Evolutionary conservation across 805 yeast species (phyloP).

Genomic region (Yamadazyma tumulicola): DNA sequence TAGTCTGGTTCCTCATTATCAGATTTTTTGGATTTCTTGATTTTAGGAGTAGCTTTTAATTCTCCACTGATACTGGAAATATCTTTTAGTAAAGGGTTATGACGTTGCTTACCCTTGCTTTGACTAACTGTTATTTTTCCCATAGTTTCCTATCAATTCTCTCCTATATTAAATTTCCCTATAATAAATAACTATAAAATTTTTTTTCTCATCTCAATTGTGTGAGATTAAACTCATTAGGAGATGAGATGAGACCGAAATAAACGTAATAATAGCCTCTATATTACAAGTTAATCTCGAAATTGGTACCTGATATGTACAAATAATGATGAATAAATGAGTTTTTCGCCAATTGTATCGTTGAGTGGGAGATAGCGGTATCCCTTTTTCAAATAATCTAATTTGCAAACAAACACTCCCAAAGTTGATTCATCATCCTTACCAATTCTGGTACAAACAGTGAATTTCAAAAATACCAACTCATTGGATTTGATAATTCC

Average conservation of each 20-base stretch:
- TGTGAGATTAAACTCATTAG: too few species aligned
- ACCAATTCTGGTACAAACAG: conserved; percentile 38
- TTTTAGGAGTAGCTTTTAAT: conserved; percentile 45
- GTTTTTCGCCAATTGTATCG: conserved; percentile 78
- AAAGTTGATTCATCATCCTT: conserved; percentile 25
- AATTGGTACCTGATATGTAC: conserved; percentile 17
- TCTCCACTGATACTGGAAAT: conserved; percentile 72
- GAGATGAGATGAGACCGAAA: conserved; percentile 6
- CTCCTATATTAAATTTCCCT: too few species aligned
- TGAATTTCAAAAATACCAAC: conserved; percentile 55
- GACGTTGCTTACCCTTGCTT: conserved; percentile 59
- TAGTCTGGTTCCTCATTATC: conserved; percentile 49
- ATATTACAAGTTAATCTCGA: background rate
- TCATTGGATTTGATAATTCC: conserved; percentile 40
- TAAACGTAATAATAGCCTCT: background rate
- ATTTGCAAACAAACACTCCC: conserved; percentile 61
- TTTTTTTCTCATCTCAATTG: conserved; percentile 7
- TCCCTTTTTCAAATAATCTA: conserved; percentile 68
- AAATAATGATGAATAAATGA: conserved; percentile 49
- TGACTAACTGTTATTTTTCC: conserved; percentile 59
- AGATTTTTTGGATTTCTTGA: conserved; percentile 27
- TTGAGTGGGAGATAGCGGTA: conserved; percentile 77
- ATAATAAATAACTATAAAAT: conserved; percentile 8
- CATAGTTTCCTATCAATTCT: conserved; percentile 39
- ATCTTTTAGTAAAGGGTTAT: conserved; percentile 77